Percentiles rank a stretch among this genome's conserved stretches.
phyloP scores from a whole-genome alignment of 306 rosid genomes.

The Ormosia semicastrata region DNA sequence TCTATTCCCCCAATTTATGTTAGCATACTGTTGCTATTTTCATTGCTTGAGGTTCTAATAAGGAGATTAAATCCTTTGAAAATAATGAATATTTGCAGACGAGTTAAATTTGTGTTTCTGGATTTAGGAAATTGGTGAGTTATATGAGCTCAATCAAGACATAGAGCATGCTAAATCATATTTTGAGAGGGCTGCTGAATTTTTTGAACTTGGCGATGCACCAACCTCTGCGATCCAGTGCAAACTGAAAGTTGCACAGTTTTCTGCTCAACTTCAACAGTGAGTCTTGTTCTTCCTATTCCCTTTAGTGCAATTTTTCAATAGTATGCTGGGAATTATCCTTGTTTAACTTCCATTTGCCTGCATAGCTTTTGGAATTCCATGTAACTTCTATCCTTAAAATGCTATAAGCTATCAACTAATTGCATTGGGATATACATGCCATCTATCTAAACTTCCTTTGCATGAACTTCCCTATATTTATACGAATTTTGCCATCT shows the following conservation, averaged over 20 bases:
- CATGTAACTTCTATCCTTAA: background rate
- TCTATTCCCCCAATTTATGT: background rate
- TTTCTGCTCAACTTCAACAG: constrained; percentile 53
- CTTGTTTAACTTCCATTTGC: constrained; percentile 9
- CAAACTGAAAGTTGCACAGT: constrained; percentile 55
- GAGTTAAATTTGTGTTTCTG: constrained; percentile 22
- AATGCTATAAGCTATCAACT: background rate
- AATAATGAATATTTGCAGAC: background rate
- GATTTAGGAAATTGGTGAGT: constrained; percentile 51
- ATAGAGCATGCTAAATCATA: constrained; percentile 35
- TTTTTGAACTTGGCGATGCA: constrained; percentile 38
- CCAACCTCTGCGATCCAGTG: constrained; percentile 52
- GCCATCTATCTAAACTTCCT: background rate
- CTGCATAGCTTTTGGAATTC: constrained; percentile 12
- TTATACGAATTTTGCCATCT: background rate
- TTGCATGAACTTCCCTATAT: background rate
- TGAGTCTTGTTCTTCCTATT: constrained; percentile 33
- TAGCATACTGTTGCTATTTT: background rate
- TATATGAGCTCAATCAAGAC: constrained; percentile 39
- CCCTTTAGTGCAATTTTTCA: background rate
- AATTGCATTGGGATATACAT: constrained; percentile 17
- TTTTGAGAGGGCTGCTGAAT: constrained; percentile 52
- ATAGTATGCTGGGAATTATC: background rate
- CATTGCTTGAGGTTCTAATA: constrained; percentile 1
- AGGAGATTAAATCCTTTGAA: constrained; percentile 1